Evolutionary conservation across 306 rosid species (phyloP).

Genomic region (Dryas alaskensis): DNA sequence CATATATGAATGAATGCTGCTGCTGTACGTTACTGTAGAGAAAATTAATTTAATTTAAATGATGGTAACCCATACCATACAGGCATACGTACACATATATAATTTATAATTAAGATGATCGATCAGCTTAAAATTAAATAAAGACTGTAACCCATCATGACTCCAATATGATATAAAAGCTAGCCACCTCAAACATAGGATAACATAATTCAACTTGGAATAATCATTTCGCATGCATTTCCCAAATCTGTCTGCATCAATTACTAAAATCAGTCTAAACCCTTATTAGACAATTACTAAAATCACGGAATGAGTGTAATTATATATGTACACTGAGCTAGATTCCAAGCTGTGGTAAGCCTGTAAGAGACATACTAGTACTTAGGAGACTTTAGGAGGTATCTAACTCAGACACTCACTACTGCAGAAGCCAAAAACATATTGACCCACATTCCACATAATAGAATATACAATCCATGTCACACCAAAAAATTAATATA

Average conservation of each 20-base stretch:
- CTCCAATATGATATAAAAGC: no score
- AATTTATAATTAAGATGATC: no score
- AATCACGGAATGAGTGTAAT: constrained; percentile 1
- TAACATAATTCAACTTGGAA: neutral
- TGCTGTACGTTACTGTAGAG: neutral
- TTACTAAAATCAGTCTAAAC: no score
- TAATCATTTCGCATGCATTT: neutral
- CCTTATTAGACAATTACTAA: neutral
- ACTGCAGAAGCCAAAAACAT: constrained; percentile 7
- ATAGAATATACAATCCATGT: no score
- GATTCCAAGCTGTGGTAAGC: neutral
- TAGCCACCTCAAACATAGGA: neutral
- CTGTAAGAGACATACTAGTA: neutral
- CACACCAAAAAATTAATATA: no score
- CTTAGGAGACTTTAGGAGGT: neutral
- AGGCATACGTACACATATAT: no score
- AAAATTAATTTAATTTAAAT: neutral
- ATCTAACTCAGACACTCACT: neutral
- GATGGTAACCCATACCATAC: neutral
- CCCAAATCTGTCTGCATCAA: neutral
- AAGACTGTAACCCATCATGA: no score
- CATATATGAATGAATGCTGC: neutral
- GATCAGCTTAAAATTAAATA: no score
- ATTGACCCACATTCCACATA: neutral
- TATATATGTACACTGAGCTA: neutral